Base-by-base conservation (phyloP, 768 basidiomycete species). In the Trametes coccinea region DNA sequence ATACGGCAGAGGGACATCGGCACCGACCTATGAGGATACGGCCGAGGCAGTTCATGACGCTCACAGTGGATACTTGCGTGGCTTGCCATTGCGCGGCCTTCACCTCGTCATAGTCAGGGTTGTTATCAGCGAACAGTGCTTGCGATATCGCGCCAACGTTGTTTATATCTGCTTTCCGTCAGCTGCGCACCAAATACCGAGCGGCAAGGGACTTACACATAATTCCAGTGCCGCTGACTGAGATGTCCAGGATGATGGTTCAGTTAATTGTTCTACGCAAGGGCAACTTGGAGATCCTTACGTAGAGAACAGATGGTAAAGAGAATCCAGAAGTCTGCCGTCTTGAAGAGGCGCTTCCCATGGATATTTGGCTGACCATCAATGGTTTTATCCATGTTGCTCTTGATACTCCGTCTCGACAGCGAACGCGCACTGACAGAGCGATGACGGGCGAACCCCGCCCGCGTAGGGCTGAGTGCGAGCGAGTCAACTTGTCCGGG, bases 71-170 rank as follows among this genome's bases (percentile, higher is more conserved):
- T 0, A 97, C 95, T 68, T 97, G 93, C 3, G 84, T 78, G 0
- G 91, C 86, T 76, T 97, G 95, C 84, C 87, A 89, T 55, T 82
- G 80, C 1, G 87, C 80, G 0, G 90, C 86, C 63, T 83, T 82
- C 0, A 81, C 70, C n/a, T 84, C 83, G 66, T 93, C 85, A 69
- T 90, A 93, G 2, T 78, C 69, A 0, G 82, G 74, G 48, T 86
- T 80, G 6, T 81, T 82, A 56, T 86, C 78, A 2, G 85, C 82
- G 64, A 85, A 88, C 31, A 90, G 76, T 0, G 79, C 87, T 68
- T 90, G 84, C 0, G 92, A 80, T 61, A 92, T 88, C 2, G 87
- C 83, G 14, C 92, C 90, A n/a, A 88, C 90, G 64, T 94, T 93
- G 71, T 93, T 93, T 74, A 94, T 93, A 68, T 87, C 88, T 89